A percentile compares a stretch with the other conserved stretches of the same genome.
Conservation (phyloP, 257 asterid genomes). For the Sherardia arvensis region DNA sequence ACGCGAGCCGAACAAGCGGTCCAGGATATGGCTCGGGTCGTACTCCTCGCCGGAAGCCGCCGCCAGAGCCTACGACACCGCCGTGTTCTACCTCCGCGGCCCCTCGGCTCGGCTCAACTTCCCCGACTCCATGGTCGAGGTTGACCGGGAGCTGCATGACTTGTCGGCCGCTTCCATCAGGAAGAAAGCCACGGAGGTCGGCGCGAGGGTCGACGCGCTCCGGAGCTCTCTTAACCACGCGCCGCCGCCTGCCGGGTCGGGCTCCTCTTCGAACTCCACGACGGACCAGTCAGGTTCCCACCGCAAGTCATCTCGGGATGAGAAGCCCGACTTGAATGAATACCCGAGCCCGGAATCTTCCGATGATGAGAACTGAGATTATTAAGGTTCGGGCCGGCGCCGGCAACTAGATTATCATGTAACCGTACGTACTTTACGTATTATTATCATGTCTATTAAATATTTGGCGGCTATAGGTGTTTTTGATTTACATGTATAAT, state of each 20-base stretch:
- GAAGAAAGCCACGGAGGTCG: slow-evolving; percentile 76
- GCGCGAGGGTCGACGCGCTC: slow-evolving; percentile 82
- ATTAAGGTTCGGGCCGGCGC: not conserved
- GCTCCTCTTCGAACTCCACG: slow-evolving; percentile 1
- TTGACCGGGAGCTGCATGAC: slow-evolving; percentile 28
- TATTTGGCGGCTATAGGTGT: not conserved
- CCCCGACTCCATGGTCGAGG: slow-evolving; percentile 46
- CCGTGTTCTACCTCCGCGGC: slow-evolving; percentile 69
- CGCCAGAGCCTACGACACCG: slow-evolving; percentile 89
- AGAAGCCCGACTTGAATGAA: slow-evolving; percentile 75
- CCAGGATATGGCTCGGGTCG: slow-evolving; percentile 86
- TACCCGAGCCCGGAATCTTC: slow-evolving; percentile 64
- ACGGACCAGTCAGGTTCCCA: slow-evolving; percentile 3
- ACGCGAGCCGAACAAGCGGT: slow-evolving; percentile 74
- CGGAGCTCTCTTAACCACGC: slow-evolving; percentile 21
- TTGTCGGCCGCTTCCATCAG: slow-evolving; percentile 68
- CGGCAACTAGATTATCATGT: not conserved
- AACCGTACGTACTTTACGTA: not conserved
- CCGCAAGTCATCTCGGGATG: not conserved
- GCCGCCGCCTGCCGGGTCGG: not conserved
- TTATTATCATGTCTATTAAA: not conserved
- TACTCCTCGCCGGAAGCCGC: slow-evolving; percentile 85
- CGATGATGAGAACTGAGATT: slow-evolving; percentile 40
- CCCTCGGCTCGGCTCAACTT: slow-evolving; percentile 79
- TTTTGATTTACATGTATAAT: slow-evolving; percentile 17